A percentile compares a stretch with the other conserved stretches of the same genome.
Evolutionary conservation across 805 yeast species (phyloP).

Genomic region (Cyberlindnera maritima): DNA sequence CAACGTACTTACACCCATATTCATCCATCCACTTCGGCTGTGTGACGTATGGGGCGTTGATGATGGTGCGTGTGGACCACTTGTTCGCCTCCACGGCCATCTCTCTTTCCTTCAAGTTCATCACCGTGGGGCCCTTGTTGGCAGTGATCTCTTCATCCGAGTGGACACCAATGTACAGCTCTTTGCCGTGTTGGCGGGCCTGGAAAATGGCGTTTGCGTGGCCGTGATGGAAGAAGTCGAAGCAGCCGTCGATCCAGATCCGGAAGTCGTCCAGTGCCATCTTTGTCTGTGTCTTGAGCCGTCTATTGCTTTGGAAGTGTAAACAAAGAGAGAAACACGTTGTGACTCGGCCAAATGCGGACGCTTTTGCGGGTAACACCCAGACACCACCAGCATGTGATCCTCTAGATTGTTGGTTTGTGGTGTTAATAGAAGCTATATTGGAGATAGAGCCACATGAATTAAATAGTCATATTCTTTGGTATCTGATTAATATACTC

Average conservation of each 20-base stretch:
- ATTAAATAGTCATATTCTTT: no score
- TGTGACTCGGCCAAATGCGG: no score
- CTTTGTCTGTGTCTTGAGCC: not conserved
- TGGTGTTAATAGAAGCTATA: no score
- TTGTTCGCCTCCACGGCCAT: constrained; percentile 87
- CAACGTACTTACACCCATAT: constrained; percentile 82
- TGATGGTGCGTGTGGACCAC: constrained; percentile 75
- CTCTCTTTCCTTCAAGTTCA: constrained; percentile 76
- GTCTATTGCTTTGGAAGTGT: no score
- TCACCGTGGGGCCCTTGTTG: constrained; percentile 94
- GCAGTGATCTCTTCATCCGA: constrained; percentile 79
- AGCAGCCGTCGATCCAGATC: constrained; percentile 97
- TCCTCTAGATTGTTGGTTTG: no score
- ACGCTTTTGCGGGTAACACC: no score
- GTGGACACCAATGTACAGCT: constrained; percentile 84
- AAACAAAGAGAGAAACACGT: no score
- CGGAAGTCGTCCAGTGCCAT: constrained; percentile 22
- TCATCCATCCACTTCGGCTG: constrained; percentile 69
- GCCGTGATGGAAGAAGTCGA: constrained; percentile 97
- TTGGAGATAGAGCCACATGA: no score
- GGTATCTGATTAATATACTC: no score
- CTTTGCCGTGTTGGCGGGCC: constrained; percentile 79
- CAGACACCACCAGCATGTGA: no score
- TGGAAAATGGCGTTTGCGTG: constrained; percentile 97
- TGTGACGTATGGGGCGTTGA: constrained; percentile 91